Percentiles rank a stretch among this genome's conserved stretches.
Evolutionary conservation across 352 stramenopile genomes (phyloP).

Genomic region (Pythium brachiatum): DNA sequence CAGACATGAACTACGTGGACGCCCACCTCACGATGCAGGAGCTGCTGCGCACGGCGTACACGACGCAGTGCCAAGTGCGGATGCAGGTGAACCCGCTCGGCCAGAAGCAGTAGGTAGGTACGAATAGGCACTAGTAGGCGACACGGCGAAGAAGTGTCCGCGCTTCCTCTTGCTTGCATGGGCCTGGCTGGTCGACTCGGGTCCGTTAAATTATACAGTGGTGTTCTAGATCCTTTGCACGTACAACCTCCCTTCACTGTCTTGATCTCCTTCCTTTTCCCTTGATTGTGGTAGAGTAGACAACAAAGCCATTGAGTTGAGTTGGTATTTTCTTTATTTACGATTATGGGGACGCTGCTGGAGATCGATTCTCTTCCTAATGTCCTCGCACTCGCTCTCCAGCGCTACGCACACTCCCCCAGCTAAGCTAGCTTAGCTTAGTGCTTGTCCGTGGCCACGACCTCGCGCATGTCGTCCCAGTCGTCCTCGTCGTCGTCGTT

Average conservation of each 20-base stretch:
- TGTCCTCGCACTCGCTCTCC: too few relatives aligned
- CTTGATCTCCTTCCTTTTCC: background rate
- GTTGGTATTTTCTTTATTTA: slow-evolving; percentile 3
- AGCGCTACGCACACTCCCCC: too few relatives aligned
- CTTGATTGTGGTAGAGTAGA: too few relatives aligned
- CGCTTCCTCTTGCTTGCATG: too few relatives aligned
- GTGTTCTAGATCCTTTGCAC: slow-evolving; percentile 2
- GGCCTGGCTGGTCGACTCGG: background rate
- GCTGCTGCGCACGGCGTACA: slow-evolving; percentile 76
- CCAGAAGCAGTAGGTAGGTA: slow-evolving; percentile 20
- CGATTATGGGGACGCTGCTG: background rate
- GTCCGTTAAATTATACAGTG: slow-evolving; percentile 28
- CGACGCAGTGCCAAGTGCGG: slow-evolving; percentile 75
- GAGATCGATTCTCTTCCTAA: too few relatives aligned
- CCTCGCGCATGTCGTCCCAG: slow-evolving; percentile 47
- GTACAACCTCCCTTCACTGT: background rate
- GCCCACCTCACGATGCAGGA: slow-evolving; percentile 82
- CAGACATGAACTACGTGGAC: slow-evolving; percentile 62
- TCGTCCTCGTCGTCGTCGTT: slow-evolving; percentile 73
- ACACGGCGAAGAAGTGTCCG: too few relatives aligned
- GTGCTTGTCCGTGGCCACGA: slow-evolving; percentile 29
- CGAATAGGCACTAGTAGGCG: background rate
- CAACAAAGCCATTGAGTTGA: too few relatives aligned
- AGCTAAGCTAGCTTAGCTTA: too few relatives aligned
- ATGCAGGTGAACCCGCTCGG: slow-evolving; percentile 68